Evolutionary conservation across 1,139 yeast genomes (phyloP).

Genomic region (Suhomyces taliae): DNA sequence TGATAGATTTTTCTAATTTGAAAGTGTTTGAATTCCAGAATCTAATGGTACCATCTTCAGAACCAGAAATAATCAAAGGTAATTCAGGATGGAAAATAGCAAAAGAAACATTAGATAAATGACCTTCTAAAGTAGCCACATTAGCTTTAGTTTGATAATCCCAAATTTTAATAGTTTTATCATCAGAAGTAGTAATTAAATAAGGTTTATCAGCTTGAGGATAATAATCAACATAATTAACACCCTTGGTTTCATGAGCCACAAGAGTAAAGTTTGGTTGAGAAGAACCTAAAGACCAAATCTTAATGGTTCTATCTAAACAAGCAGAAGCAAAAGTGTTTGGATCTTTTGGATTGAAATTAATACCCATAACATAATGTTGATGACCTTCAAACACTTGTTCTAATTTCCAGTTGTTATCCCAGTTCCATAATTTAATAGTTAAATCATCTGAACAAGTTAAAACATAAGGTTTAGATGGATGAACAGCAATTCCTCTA

Average conservation of each 20-base stretch:
- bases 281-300: constrained; percentile 93
- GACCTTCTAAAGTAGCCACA: constrained; percentile 94
- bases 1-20: constrained; percentile 84
- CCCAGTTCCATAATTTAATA: constrained; percentile 97
- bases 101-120: constrained; percentile 89
- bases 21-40: constrained; percentile 81
- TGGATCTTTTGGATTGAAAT: constrained; percentile 96
- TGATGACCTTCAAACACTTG: constrained; percentile 94
- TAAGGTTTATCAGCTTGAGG: constrained; percentile 98
- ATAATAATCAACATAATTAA: constrained; percentile 92
- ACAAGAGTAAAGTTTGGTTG: constrained; percentile 87
- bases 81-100: constrained; percentile 96
- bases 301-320: constrained; percentile 92
- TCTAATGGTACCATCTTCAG: constrained; percentile 78
- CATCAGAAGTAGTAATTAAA: constrained; percentile 90
- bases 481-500: constrained; percentile 91
- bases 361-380: constrained; percentile 92
- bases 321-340: constrained; percentile 97
- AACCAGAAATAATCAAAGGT: constrained; percentile 82
- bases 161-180: constrained; percentile 88
- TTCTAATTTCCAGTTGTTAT: constrained; percentile 82
- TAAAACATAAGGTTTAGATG: constrained; percentile 82
- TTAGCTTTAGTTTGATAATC: constrained; percentile 96
- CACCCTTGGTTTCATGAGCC: constrained; percentile 93
- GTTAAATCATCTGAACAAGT: constrained; percentile 93